These are phyloP conservation scores for Quambalaria eucalypti DNA, from an alignment of 1,284 basidiomycete genomes.

Conservation along the genomic window DNA sequence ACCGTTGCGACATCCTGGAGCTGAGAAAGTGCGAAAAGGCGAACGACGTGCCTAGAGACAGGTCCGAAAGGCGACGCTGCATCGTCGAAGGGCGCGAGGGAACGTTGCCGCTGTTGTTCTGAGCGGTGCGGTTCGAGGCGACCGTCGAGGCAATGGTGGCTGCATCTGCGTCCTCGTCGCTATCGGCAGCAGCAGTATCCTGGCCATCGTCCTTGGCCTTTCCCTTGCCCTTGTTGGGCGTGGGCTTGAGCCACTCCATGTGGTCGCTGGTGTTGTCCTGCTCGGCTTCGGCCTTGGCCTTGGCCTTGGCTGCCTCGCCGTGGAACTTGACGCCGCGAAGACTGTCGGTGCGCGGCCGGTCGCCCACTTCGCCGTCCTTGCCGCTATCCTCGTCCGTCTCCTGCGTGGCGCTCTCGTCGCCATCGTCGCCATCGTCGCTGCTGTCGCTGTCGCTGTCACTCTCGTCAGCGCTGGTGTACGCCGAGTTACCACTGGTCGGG, in stretches of 20 bases:
- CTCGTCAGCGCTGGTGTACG: neutral
- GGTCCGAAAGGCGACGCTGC: conserved; percentile 24
- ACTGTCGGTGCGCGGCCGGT: neutral
- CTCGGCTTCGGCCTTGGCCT: no score
- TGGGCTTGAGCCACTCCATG: no score
- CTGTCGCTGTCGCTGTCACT: neutral
- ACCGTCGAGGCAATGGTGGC: neutral
- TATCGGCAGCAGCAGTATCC: neutral
- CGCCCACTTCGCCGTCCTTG: neutral
- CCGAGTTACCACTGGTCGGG: no score
- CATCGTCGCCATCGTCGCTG: neutral
- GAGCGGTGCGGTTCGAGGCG: neutral
- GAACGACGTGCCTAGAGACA: conserved; percentile 33
- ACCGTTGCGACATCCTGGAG: neutral
- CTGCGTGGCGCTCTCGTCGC: neutral
- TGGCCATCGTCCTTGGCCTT: conserved; percentile 4
- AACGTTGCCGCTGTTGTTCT: no score
- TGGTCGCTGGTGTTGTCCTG: no score
- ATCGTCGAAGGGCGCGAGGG: no score
- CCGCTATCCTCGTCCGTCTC: neutral
- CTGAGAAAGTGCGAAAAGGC: conserved; percentile 25
- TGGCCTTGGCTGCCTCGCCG: neutral
- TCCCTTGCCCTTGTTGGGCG: neutral
- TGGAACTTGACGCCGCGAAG: neutral
- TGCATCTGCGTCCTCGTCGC: neutral